Evolutionary conservation across 306 rosid species (phyloP), one percentile per base, ranked within the genome.

Genomic region (Oxytropis ochrocephala): DNA sequence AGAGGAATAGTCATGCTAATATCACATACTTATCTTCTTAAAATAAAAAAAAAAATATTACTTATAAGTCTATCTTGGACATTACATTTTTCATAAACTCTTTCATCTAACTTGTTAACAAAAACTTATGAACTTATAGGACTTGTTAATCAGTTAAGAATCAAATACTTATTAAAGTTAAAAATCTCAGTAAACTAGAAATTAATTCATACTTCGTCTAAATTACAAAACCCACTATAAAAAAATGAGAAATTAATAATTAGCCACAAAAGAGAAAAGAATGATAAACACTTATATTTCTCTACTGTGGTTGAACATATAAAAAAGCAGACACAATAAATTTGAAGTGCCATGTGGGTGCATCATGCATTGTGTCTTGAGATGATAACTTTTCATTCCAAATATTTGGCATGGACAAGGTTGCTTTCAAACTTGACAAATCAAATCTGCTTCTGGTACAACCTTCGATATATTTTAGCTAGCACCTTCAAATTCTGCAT

Each of bases 401-500:
- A 5, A 5, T 32, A 5, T 32, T 5, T 32, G 35, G 35, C 35
- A 2, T 41, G 69, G 24, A 47, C 50, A 47, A 60, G 60, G 68
- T 59, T 66, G 38, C 36, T 42, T 12, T 59, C 6, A 55, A 60
- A 9, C 46, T 21, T 64, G 53, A 66, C 8, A 71, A 74, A 46
- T 84, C 77, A 85, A 3, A 8, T 6, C 8, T 46, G 70, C 70
- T 78, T 93, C 66, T 77, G 84, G 85, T 93, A 93, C 80, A 93
- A 44, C 67, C 96, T 86, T 79, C 97, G 72, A 65, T 80, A 93
- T 4, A 93, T 79, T 79, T 78, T 88, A 1, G 85, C 76, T 88
- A 1, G 85, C 76, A 24, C 96, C 94, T 86, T 88, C 97, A 5
- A 72, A 48, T 76, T 93, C 96, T 11, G 98, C 97, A 75, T 90